Evolutionary conservation across 148 eudicot genomes (phyloP).

Genomic region (Simmondsia chinensis): DNA sequence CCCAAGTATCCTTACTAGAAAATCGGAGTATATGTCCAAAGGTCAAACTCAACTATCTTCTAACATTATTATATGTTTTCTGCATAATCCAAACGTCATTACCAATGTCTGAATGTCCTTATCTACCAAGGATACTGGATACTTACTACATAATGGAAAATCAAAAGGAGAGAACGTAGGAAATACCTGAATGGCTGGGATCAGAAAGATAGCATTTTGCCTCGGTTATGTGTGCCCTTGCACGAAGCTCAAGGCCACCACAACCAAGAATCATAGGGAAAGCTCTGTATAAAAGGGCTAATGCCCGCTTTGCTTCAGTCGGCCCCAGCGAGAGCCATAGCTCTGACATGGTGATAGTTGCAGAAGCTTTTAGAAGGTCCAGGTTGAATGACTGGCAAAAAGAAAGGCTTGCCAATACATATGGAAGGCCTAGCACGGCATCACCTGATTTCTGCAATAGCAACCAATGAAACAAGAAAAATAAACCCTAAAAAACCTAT

Average conservation of each 20-base stretch:
- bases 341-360: conserved; percentile 74
- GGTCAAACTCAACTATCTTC: too few species aligned
- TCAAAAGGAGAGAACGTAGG: neutral
- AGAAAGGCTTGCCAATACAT: conserved; percentile 87
- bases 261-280: conserved; percentile 90
- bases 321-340: conserved; percentile 88
- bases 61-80: too few species aligned
- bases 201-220: conserved; percentile 89
- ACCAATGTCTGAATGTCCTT: too few species aligned
- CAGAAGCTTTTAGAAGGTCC: conserved; percentile 98
- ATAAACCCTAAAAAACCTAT: too few species aligned
- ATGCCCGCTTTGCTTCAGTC: conserved; percentile 68
- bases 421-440: conserved; percentile 85
- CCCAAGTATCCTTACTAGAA: too few species aligned
- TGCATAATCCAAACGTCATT: too few species aligned
- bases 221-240: conserved; percentile 81
- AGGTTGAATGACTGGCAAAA: conserved; percentile 87
- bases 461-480: neutral
- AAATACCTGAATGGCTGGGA: conserved; percentile 56
- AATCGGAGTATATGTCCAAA: too few species aligned
- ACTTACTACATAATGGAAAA: neutral
- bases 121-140: too few species aligned
- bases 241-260: conserved; percentile 91
- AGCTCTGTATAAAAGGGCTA: conserved; percentile 59
- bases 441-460: conserved; percentile 75